Evolutionary conservation across 2,329 filamentous ascomycete genomes (phyloP).

Genomic region (Septoria petroselini): DNA sequence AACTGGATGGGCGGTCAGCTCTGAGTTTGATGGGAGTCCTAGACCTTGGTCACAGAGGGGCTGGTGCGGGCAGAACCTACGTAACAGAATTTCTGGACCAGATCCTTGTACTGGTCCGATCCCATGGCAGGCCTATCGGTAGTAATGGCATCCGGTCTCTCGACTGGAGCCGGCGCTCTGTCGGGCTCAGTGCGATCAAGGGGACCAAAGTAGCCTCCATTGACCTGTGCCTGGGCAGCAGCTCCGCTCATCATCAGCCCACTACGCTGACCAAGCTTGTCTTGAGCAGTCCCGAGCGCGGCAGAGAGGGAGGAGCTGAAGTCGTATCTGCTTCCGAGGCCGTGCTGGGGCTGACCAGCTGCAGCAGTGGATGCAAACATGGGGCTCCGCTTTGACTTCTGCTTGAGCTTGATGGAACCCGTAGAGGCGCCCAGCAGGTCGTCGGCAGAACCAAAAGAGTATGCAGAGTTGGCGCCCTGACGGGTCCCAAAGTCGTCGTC

Average conservation of each 20-base stretch:
- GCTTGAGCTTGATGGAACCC: conserved; percentile 64
- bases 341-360: conserved; percentile 58
- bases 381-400: conserved; percentile 59
- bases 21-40: conserved; percentile 21
- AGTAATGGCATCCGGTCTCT: conserved; percentile 54
- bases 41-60: conserved; percentile 34
- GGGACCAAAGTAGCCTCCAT: conserved; percentile 41
- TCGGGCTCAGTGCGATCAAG: conserved; percentile 35
- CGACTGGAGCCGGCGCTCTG: conserved; percentile 30
- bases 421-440: conserved; percentile 57
- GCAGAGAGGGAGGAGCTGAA: conserved; percentile 88
- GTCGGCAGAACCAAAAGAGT: conserved; percentile 44
- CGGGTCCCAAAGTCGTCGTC: conserved; percentile 69
- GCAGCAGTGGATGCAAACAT: conserved; percentile 51
- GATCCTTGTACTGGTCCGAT: conserved; percentile 89
- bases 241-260: conserved; percentile 38
- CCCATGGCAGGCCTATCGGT: conserved; percentile 68
- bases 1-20: conserved; percentile 38
- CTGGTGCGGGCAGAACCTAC: conserved; percentile 65
- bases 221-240: conserved; percentile 40
- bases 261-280: conserved; percentile 57
- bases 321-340: conserved; percentile 81
- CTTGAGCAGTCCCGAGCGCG: conserved; percentile 72
- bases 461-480: conserved; percentile 45
- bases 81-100: conserved; percentile 99